Conservation (phyloP, 2,329 filamentous ascomycete species). For the Colletotrichum limetticola region DNA sequence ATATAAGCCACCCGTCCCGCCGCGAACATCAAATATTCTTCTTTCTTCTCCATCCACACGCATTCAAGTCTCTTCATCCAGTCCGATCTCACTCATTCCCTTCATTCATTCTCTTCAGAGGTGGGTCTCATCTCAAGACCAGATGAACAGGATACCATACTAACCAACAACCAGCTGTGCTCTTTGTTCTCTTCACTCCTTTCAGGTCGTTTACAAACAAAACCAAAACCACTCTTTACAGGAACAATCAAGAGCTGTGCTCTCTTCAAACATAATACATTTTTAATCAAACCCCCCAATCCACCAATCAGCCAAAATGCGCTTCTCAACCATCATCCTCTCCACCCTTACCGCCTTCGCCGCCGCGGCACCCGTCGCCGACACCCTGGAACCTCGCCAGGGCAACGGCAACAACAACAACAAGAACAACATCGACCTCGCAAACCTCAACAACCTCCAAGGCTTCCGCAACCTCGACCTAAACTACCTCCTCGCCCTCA, state of each 20-base stretch:
- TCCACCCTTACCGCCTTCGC: conserved; percentile 57
- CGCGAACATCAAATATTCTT: conserved; percentile 37
- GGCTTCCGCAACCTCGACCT: conserved; percentile 52
- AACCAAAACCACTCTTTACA: conserved; percentile 37
- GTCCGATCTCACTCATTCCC: conserved; percentile 49
- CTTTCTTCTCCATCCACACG: conserved; percentile 44
- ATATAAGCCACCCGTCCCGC: conserved; percentile 51
- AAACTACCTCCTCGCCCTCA: conserved; percentile 59
- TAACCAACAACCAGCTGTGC: conserved; percentile 53
- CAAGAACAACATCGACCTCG: conserved; percentile 51
- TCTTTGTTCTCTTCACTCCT: conserved; percentile 59
- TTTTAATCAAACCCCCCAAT: conserved; percentile 41
- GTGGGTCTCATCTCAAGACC: conserved; percentile 42
- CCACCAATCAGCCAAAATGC: conserved; percentile 56
- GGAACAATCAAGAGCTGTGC: conserved; percentile 58
- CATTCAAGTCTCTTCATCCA: conserved; percentile 38
- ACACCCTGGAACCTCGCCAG: conserved; percentile 54
- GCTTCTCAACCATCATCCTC: conserved; percentile 57
- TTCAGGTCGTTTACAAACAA: conserved; percentile 39
- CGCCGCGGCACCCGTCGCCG: conserved; percentile 52
- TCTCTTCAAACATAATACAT: conserved; percentile 45
- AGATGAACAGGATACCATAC: conserved; percentile 28
- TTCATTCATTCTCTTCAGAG: conserved; percentile 60
- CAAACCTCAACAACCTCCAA: conserved; percentile 52
- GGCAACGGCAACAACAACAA: conserved; percentile 51